Conservation (phyloP, 2,329 filamentous ascomycete species). For the Xylariaceae sp. region DNA sequence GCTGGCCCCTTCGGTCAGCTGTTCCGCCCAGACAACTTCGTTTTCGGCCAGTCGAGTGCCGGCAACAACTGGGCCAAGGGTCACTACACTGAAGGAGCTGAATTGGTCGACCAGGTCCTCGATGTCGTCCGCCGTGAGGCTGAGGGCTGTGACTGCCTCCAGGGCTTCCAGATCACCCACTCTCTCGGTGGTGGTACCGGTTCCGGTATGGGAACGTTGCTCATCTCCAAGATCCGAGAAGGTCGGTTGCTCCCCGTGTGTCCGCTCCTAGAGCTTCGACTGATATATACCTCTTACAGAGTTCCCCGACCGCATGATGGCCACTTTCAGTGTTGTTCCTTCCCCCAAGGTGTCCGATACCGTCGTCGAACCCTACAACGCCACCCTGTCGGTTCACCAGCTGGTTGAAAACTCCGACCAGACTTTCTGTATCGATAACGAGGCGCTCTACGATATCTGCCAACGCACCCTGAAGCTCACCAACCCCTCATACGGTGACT, state of each 20-base stretch:
- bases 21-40: slow-evolving; percentile 99
- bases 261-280: neutral
- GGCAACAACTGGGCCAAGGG: slow-evolving; percentile 99
- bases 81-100: slow-evolving; percentile 99
- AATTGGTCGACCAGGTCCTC: slow-evolving; percentile 96
- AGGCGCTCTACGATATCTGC: slow-evolving; percentile 99
- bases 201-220: slow-evolving; percentile 98
- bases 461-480: slow-evolving; percentile 99
- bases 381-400: slow-evolving; percentile 97
- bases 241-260: neutral
- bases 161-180: slow-evolving; percentile 99
- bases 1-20: slow-evolving; percentile 97
- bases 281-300: slow-evolving; percentile 43
- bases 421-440: slow-evolving; percentile 99
- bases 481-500: slow-evolving; percentile 96
- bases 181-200: slow-evolving; percentile 99
- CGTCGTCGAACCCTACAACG: slow-evolving; percentile 99
- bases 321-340: slow-evolving; percentile 97
- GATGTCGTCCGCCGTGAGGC: slow-evolving; percentile 98
- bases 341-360: slow-evolving; percentile 99
- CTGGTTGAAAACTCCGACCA: slow-evolving; percentile 99
- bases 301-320: slow-evolving; percentile 99
- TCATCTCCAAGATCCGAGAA: slow-evolving; percentile 99
- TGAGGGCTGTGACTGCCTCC: slow-evolving; percentile 97
- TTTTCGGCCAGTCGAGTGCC: slow-evolving; percentile 98